phyloP scores from a whole-genome alignment of 208 protist species.

The Blechomonas ayalai region DNA sequence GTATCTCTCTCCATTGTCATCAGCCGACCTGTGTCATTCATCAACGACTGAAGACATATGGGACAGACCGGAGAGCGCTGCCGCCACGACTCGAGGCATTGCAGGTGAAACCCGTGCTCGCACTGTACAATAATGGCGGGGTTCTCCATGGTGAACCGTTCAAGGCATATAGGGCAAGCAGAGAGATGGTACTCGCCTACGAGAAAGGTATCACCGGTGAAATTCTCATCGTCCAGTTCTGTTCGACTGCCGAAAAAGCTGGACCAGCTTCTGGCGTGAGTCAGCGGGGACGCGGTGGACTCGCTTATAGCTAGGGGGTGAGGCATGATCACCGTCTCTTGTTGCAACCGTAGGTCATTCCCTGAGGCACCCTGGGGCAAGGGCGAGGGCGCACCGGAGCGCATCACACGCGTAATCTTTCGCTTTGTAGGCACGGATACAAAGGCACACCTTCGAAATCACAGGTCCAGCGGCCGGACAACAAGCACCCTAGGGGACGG shows the following conservation, averaged over 20 bases:
- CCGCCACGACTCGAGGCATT: slow-evolving; percentile 77
- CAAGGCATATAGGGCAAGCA: slow-evolving; percentile 72
- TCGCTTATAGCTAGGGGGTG: slow-evolving; percentile 9
- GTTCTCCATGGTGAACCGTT: slow-evolving; percentile 72
- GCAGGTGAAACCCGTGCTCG: slow-evolving; percentile 73
- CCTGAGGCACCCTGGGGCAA: too few relatives aligned
- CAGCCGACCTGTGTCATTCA: slow-evolving; percentile 28
- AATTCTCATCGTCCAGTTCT: slow-evolving; percentile 4
- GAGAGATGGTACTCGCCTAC: slow-evolving; percentile 65
- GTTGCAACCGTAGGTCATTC: too few relatives aligned
- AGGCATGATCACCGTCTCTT: too few relatives aligned
- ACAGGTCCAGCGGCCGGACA: too few relatives aligned
- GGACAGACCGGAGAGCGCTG: slow-evolving; percentile 56
- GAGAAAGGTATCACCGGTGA: slow-evolving; percentile 60
- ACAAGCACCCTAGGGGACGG: too few relatives aligned
- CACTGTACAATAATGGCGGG: slow-evolving; percentile 72
- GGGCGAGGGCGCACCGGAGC: too few relatives aligned
- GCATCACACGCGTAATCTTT: too few relatives aligned
- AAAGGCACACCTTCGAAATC: too few relatives aligned
- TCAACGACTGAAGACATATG: slow-evolving; percentile 41
- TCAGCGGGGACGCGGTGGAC: slow-evolving; percentile 7
- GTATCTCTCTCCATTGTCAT: slow-evolving; percentile 38
- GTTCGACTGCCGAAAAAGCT: slow-evolving; percentile 5
- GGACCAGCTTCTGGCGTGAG: slow-evolving; percentile 6
- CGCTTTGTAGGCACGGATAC: too few relatives aligned